These are phyloP conservation scores for Gamsiella multidivaricata DNA, from an alignment of 192 early-diverging fungal species.

Conservation along the genomic window DNA sequence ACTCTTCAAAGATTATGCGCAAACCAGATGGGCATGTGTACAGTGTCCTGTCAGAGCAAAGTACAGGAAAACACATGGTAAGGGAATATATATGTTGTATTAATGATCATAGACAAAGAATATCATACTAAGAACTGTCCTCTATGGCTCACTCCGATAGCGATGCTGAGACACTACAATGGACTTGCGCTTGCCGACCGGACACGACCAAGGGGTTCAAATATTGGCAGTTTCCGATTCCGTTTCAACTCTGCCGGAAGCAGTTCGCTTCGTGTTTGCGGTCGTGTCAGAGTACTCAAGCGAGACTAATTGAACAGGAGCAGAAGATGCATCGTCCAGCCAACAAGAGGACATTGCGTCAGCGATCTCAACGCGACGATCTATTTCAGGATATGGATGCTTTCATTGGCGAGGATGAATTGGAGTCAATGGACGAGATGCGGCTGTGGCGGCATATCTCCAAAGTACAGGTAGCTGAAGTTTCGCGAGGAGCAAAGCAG, in stretches of 20 bases:
- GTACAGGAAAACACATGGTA: conserved; percentile 23
- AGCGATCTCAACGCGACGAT: too few species aligned
- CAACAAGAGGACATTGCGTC: too few species aligned
- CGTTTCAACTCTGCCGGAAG: conserved; percentile 33
- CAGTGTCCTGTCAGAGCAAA: conserved; percentile 27
- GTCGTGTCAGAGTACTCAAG: conserved; percentile 15
- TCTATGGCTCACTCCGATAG: neutral
- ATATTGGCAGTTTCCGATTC: conserved; percentile 28
- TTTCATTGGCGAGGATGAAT: too few species aligned
- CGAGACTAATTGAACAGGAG: neutral
- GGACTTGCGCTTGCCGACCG: conserved; percentile 12
- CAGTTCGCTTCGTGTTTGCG: conserved; percentile 8
- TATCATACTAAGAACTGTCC: neutral
- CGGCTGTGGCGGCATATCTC: conserved; percentile 7
- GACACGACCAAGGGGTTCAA: neutral
- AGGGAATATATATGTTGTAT: too few species aligned
- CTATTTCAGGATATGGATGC: too few species aligned
- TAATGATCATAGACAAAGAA: neutral
- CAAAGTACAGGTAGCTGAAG: neutral
- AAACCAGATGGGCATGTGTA: conserved; percentile 32
- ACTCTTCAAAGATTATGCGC: conserved; percentile 17
- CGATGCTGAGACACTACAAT: conserved; percentile 8
- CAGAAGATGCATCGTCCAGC: neutral
- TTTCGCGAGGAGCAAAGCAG: neutral
- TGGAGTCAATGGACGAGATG: neutral